Evolutionary conservation across 202 grass and related monocot species (phyloP), one percentile per base, ranked within the genome.

Genomic region (Schoenoplectus tabernaemontani): DNA sequence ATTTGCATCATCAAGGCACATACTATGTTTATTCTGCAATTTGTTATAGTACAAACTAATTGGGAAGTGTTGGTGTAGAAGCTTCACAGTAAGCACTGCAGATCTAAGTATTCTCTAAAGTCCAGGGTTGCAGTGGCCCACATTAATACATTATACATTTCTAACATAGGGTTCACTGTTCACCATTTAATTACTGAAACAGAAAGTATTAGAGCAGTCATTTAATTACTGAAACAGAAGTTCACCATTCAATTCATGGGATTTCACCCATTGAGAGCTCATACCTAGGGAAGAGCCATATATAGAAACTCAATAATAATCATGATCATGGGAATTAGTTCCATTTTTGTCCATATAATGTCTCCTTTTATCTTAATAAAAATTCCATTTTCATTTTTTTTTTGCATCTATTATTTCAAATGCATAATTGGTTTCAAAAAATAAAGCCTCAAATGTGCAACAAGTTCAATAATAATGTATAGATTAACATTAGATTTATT

Each of bases 1-100:
- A 61, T 80, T 63, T 67, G 30, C 51, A 74, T 79, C 37, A 81
- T 79, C 32, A 12, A 78, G 60, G 7, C 38, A 69, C 4, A 13
- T 64, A 34, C 6, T 17, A 10, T 46, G 39, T 68, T 70, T 70
- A 4, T 48, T 48, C 1, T 48, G 67, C 11, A 53, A 74, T 53
- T 43, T 68, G 42, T 9, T 42, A 39, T 43, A 68, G 38, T 68
- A 44, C 10, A 30, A 15, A 28, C 4, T 28, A 62, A 62, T 32
- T 33, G 24, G 3, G 28, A 33, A 15, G 59, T 33, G 12, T 62
- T 1, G 2, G 59, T 12, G 12, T n/a, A 62, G 59, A 22, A 62
- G 12, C 59, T 62, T 62, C 28, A 62, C 59, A 62, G 11, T 16
- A 62, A 62, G 59, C 12, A 62, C 50, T 62, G 28, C 16, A 16